Evolutionary conservation across 2,329 filamentous ascomycete genomes (phyloP).

Genomic region (Colletotrichum sp.): DNA sequence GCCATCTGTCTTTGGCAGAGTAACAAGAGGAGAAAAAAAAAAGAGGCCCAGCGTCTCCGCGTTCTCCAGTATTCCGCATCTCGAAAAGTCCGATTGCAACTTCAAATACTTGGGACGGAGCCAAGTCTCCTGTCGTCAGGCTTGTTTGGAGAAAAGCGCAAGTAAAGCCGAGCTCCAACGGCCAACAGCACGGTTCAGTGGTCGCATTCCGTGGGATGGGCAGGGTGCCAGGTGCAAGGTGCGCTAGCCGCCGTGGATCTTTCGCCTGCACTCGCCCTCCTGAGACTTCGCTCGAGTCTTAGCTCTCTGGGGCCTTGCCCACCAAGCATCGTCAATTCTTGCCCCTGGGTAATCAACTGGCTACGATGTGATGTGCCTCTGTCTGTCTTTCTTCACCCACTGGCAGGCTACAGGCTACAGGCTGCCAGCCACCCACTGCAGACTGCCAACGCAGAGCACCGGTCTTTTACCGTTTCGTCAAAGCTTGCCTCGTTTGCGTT

Average conservation of each 20-base stretch:
- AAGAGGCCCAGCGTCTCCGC: background rate
- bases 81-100: background rate
- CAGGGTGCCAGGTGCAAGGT: background rate
- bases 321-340: background rate
- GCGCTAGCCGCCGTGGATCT: background rate
- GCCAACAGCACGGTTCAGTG: background rate
- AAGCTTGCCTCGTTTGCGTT: background rate
- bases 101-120: background rate
- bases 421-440: background rate
- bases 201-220: background rate
- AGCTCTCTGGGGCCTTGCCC: background rate
- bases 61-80: background rate
- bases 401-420: background rate
- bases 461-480: background rate
- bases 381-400: background rate
- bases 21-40: background rate
- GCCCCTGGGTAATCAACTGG: background rate
- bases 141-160: background rate
- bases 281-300: background rate
- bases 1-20: background rate
- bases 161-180: background rate
- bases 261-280: background rate
- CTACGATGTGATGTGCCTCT: background rate
- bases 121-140: conserved; percentile 3
- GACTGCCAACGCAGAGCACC: background rate